These are phyloP conservation scores for Apiospora arundinis DNA, from an alignment of 2,329 filamentous ascomycete genomes.

Conservation along the genomic window DNA sequence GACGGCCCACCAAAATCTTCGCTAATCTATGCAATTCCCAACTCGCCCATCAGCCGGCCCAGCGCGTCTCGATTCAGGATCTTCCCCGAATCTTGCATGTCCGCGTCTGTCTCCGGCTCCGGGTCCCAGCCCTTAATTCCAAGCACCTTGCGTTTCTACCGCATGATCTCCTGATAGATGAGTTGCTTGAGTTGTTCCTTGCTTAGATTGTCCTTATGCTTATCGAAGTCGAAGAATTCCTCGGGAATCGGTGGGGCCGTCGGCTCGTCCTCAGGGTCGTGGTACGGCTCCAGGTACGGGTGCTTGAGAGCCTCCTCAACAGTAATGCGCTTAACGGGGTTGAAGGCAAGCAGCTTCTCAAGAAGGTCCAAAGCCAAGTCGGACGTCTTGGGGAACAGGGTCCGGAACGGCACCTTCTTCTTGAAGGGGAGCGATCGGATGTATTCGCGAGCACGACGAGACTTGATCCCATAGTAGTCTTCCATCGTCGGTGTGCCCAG, in stretches of 20 bases:
- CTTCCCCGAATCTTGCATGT: background rate
- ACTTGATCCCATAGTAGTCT: conserved; percentile 99
- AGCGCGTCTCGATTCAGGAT: conserved; percentile 3
- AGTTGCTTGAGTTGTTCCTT: conserved; percentile 98
- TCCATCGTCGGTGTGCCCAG: conserved; percentile 99
- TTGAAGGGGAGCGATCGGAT: conserved; percentile 98
- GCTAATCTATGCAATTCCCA: conserved; percentile 23
- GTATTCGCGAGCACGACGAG: conserved; percentile 93
- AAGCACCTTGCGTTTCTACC: conserved; percentile 43
- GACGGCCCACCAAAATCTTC: conserved; percentile 9
- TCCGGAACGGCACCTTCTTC: conserved; percentile 99
- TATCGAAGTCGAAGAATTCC: conserved; percentile 99
- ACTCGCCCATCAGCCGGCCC: conserved; percentile 18
- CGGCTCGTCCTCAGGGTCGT: conserved; percentile 97
- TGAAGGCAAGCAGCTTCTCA: conserved; percentile 96
- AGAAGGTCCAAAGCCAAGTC: conserved; percentile 91
- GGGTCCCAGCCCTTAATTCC: conserved; percentile 14
- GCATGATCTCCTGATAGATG: conserved; percentile 97
- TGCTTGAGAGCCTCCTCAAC: conserved; percentile 97
- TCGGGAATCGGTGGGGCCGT: conserved; percentile 96
- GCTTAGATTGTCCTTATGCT: conserved; percentile 98
- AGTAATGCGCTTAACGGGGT: conserved; percentile 97
- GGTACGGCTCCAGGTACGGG: conserved; percentile 97
- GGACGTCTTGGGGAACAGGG: conserved; percentile 99
- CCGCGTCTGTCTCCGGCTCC: background rate